These are phyloP conservation scores for Diaporthe vexans DNA, from an alignment of 2,329 filamentous ascomycete species.

Conservation along the genomic window DNA sequence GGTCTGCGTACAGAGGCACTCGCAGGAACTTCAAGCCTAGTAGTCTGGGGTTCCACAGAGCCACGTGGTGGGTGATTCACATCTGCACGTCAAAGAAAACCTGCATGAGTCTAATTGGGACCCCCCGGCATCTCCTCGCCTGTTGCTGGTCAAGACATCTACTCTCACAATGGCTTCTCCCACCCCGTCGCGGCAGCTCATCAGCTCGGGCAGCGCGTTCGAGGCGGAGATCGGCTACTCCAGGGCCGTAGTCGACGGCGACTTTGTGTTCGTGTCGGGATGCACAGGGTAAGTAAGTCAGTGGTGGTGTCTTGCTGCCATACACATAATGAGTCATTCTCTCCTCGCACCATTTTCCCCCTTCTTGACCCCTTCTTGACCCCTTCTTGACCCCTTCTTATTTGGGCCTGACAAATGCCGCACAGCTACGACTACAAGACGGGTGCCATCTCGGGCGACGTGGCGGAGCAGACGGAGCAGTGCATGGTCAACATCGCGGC, in stretches of 20 bases:
- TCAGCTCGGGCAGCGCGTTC: slow-evolving; percentile 65
- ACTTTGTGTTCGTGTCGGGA: slow-evolving; percentile 67
- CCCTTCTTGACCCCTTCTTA: too few species aligned
- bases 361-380: too few species aligned
- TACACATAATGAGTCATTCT: background rate
- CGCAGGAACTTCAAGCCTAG: background rate
- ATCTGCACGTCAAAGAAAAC: slow-evolving; percentile 15
- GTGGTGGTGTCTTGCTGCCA: background rate
- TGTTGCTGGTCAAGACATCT: background rate
- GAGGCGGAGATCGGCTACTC: slow-evolving; percentile 69
- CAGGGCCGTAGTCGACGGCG: slow-evolving; percentile 63
- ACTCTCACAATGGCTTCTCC: slow-evolving; percentile 1
- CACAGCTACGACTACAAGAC: slow-evolving; percentile 65
- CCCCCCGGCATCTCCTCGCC: background rate
- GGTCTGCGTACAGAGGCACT: background rate
- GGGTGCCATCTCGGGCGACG: slow-evolving; percentile 58
- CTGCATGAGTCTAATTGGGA: background rate
- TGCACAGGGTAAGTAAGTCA: slow-evolving; percentile 61
- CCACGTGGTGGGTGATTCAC: slow-evolving; percentile 12
- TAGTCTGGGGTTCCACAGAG: slow-evolving; percentile 11
- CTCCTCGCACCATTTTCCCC: too few species aligned
- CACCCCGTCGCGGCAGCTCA: slow-evolving; percentile 46
- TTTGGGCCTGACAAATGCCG: background rate
- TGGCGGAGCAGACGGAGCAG: slow-evolving; percentile 65
- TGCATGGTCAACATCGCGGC: slow-evolving; percentile 61